Percentiles rank a stretch among this genome's conserved stretches.
Conservation (phyloP, 164 flowering plant genomes). For the Malania oleifera region DNA sequence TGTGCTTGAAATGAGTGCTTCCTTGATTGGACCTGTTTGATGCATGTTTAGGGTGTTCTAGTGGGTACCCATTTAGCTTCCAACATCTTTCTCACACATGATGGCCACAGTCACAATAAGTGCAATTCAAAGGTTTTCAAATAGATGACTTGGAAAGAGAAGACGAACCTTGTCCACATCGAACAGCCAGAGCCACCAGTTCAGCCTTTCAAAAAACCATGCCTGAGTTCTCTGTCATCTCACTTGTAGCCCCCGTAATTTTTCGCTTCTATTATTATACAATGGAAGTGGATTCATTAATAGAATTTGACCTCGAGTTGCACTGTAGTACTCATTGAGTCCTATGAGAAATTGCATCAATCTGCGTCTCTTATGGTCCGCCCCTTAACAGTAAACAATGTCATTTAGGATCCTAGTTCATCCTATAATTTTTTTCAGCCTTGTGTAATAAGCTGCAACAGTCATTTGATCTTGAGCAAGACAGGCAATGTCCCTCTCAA, state of each 20-base stretch:
- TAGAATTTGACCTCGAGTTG: not conserved
- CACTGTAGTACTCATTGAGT: not conserved
- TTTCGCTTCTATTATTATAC: not conserved
- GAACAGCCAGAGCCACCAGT: no score
- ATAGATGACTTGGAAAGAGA: no score
- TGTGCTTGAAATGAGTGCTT: no score
- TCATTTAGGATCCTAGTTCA: not conserved
- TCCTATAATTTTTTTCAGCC: no score
- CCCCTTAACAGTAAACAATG: not conserved
- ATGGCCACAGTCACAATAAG: no score
- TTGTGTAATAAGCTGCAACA: no score
- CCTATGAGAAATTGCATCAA: constrained; percentile 1
- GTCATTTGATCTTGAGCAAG: no score
- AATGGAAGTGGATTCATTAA: no score
- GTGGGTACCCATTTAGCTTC: no score
- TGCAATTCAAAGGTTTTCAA: not conserved
- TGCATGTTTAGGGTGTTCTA: not conserved
- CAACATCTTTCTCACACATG: no score
- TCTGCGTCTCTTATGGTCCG: not conserved
- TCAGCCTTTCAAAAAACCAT: not conserved
- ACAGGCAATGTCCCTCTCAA: not conserved
- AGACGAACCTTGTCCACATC: not conserved
- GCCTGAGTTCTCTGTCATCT: no score
- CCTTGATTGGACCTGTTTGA: no score
- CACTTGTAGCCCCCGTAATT: not conserved